phyloP scores from a whole-genome alignment of 192 early-diverging fungal genomes.

The Mortierella hygrophila region DNA sequence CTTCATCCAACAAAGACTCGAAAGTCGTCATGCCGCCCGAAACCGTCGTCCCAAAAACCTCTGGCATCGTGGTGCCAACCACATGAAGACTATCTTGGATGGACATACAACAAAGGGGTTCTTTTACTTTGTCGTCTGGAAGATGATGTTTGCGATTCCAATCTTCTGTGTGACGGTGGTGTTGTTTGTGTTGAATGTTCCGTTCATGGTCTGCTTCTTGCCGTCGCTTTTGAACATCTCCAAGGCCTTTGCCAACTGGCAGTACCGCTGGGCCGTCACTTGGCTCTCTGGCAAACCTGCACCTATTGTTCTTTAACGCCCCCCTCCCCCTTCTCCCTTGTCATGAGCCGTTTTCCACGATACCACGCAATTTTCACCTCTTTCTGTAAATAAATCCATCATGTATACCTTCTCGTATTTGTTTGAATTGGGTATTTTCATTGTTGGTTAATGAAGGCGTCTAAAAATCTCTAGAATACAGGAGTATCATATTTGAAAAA shows the following conservation, averaged over 20 bases:
- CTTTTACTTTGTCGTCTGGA: constrained; percentile 51
- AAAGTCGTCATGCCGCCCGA: constrained; percentile 18
- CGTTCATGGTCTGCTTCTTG: constrained; percentile 41
- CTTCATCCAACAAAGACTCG: constrained; percentile 10
- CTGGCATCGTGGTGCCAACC: constrained; percentile 28
- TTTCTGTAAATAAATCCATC: neutral
- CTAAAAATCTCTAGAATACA: constrained; percentile 6
- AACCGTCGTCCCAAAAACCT: constrained; percentile 36
- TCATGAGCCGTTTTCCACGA: too few species aligned
- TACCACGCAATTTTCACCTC: neutral
- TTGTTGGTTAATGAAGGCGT: neutral
- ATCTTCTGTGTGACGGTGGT: constrained; percentile 10
- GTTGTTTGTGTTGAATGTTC: constrained; percentile 12
- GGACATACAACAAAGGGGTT: constrained; percentile 23
- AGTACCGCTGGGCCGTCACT: constrained; percentile 42
- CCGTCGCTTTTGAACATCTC: constrained; percentile 28
- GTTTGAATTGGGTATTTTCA: neutral
- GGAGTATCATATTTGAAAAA: neutral
- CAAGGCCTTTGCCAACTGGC: constrained; percentile 37
- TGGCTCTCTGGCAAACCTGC: constrained; percentile 48
- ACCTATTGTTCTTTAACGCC: constrained; percentile 26
- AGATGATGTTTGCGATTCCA: constrained; percentile 39
- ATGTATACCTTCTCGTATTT: neutral
- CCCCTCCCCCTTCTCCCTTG: neutral
- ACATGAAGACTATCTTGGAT: constrained; percentile 16